Percentiles rank a stretch among this genome's conserved stretches.
These are phyloP conservation scores for Lactarius trivialis DNA, from an alignment of 768 basidiomycete genomes.

Conservation along the genomic window DNA sequence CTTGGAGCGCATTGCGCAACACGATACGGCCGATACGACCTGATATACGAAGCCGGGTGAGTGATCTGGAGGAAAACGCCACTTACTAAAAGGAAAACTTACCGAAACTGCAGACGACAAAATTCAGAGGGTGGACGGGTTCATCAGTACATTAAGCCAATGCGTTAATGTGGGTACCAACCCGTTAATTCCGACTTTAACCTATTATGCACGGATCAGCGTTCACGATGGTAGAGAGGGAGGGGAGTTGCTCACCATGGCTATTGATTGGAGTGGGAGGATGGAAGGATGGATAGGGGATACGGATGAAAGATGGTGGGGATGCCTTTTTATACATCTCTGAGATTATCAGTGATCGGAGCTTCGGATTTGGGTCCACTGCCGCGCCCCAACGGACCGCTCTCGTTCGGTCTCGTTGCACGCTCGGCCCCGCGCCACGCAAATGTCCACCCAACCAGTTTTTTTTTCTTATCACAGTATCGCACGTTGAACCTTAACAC, in stretches of 20 bases:
- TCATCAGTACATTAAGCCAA: conserved; percentile 8
- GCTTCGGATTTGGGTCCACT: conserved; percentile 1
- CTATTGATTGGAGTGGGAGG: neutral
- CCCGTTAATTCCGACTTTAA: conserved; percentile 98
- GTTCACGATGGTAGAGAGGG: neutral
- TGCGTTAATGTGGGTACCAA: conserved; percentile 35
- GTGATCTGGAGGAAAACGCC: neutral
- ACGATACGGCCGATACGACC: conserved; percentile 99
- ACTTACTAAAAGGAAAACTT: conserved; percentile 7
- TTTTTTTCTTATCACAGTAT: neutral
- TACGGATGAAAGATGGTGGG: conserved; percentile 2
- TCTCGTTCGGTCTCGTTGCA: neutral
- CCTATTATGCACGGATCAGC: conserved; percentile 27
- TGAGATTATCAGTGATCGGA: conserved; percentile 18
- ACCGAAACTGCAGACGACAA: conserved; percentile 59
- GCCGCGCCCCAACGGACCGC: conserved; percentile 3
- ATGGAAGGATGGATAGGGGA: neutral
- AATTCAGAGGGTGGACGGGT: conserved; percentile 7
- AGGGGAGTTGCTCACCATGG: neutral
- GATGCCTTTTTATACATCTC: conserved; percentile 6
- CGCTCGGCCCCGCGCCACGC: conserved; percentile 1
- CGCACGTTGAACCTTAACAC: neutral
- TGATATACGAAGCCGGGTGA: conserved; percentile 28
- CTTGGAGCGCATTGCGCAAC: conserved; percentile 83
- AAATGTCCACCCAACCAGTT: neutral